A percentile compares a stretch with the other conserved stretches of the same genome.
phyloP scores from a whole-genome alignment of 345 rosid species.

The Brassica nigra region DNA sequence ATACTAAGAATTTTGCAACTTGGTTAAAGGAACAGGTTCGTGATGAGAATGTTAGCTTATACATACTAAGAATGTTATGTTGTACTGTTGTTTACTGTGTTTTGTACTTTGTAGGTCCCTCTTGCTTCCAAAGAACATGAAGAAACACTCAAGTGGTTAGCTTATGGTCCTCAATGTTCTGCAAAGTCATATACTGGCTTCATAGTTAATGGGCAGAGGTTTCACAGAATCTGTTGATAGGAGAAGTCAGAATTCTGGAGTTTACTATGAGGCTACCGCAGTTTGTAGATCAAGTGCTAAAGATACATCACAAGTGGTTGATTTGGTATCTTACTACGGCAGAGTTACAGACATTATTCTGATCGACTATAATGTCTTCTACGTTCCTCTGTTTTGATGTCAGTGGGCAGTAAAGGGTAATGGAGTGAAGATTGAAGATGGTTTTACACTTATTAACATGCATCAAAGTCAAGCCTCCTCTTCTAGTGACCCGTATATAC shows the following conservation, averaged over 20 bases:
- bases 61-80: too few species aligned
- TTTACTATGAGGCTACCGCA: background rate
- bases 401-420: too few species aligned
- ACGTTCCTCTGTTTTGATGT: too few species aligned
- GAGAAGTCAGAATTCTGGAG: background rate
- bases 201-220: background rate
- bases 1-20: background rate
- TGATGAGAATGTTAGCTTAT: too few species aligned
- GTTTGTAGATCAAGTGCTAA: background rate
- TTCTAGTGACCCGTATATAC: too few species aligned
- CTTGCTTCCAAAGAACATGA: background rate
- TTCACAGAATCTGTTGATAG: background rate
- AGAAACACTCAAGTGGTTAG: background rate
- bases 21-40: background rate
- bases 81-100: background rate
- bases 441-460: too few species aligned
- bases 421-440: too few species aligned
- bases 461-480: too few species aligned
- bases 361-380: too few species aligned
- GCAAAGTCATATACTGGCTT: background rate
- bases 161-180: background rate
- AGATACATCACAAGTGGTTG: background rate
- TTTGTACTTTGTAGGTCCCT: background rate
- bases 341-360: background rate
- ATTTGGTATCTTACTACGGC: background rate